phyloP scores from a whole-genome alignment of 352 stramenopile genomes.

The Globisporangium mamillatum region DNA sequence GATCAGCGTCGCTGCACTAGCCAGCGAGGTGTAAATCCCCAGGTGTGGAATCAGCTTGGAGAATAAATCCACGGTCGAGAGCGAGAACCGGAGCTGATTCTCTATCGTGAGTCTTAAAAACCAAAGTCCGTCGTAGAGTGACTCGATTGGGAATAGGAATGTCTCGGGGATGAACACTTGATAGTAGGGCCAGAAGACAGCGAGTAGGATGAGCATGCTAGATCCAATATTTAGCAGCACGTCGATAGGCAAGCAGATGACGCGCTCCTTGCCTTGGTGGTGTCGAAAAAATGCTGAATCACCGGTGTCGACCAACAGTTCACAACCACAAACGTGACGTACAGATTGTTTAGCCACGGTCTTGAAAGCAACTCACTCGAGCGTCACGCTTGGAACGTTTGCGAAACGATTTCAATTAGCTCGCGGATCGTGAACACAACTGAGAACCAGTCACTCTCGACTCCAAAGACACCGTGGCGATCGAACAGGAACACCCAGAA shows the following conservation, averaged over 20 bases:
- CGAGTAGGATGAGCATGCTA: slow-evolving; percentile 19
- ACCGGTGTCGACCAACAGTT: slow-evolving; percentile 16
- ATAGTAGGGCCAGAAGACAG: slow-evolving; percentile 27
- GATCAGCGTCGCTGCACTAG: slow-evolving; percentile 4
- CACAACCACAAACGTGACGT: slow-evolving; percentile 1
- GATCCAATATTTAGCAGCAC: slow-evolving; percentile 18
- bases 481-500: not conserved
- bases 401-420: slow-evolving; percentile 14
- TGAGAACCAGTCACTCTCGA: slow-evolving; percentile 15
- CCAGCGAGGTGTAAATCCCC: slow-evolving; percentile 22
- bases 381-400: slow-evolving; percentile 17
- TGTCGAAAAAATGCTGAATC: slow-evolving; percentile 12
- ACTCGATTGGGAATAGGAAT: slow-evolving; percentile 17
- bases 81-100: slow-evolving; percentile 23
- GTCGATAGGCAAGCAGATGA: slow-evolving; percentile 19
- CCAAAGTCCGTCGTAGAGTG: slow-evolving; percentile 25
- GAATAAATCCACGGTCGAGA: slow-evolving; percentile 13
- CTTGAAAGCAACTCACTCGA: slow-evolving; percentile 13
- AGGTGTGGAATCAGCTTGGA: slow-evolving; percentile 26
- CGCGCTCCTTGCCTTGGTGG: slow-evolving; percentile 8
- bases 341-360: slow-evolving; percentile 7
- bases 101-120: slow-evolving; percentile 25
- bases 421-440: slow-evolving; percentile 15
- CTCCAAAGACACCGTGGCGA: slow-evolving; percentile 7
- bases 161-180: slow-evolving; percentile 12